Evolutionary conservation across 2,329 filamentous ascomycete species (phyloP), one percentile per base, ranked within the genome.

Genomic region (Lecanicillium sp.): DNA sequence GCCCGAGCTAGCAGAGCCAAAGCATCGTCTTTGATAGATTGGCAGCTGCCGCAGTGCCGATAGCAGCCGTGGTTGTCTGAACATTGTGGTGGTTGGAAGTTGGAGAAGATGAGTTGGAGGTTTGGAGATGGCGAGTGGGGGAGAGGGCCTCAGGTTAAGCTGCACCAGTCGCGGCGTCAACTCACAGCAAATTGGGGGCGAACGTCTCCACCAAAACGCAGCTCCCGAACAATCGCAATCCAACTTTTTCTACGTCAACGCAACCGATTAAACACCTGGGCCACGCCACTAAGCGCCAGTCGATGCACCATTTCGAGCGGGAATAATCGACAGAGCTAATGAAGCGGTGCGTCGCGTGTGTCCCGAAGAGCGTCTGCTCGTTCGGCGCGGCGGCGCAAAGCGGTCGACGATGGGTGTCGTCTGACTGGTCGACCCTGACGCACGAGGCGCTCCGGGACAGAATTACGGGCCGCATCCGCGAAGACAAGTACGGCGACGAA

Each of bases 1-100:
- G 39, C 56, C 57, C 9, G 53, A 53, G 39, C 56, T 57, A 6
- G 62, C 58, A 45, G 68, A 65, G 6, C 65, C 66, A 49, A 75
- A 69, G 19, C 54, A 49, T 37, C 70, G 64, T 39, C 53, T 53
- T 49, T 61, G 55, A 15, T 53, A 53, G 30, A 49, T 44, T 31
- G 61, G 51, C 19, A 64, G 43, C n/a, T 52, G 55, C 42, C 56
- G 51, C n/a, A 66, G 44, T 4, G 64, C 50, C 33, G 52, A 48
- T 22, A 56, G 33, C 11, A 51, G 33, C 38, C 56, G 52, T 19
- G 54, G 50, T 36, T 56, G 57, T 44, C 55, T 43, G 40, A 58
- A 42, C 56, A 61, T 61, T 12, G 10, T 43, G 39, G 31, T 44
- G 40, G 19, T 35, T 31, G 15, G 17, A n/a, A 36, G 18, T 36